Conservation (phyloP, 106 monocot species). For the Dioscorea dumetorum region DNA sequence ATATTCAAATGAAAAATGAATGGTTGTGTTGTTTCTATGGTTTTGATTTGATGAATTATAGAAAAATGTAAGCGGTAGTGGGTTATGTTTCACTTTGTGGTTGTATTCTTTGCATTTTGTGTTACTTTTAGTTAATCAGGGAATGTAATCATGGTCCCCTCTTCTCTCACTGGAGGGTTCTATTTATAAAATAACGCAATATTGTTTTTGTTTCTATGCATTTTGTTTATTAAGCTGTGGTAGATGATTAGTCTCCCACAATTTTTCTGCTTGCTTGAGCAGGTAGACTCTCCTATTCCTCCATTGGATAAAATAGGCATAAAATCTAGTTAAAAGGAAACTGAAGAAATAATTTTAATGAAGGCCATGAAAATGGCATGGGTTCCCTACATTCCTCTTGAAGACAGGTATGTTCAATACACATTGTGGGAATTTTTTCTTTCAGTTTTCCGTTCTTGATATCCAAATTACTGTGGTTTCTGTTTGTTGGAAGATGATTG, state of each 20-base stretch:
- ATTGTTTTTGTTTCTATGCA: neutral
- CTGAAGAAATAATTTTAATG: conserved; percentile 94
- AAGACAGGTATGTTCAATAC: conserved; percentile 36
- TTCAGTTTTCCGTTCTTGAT: no score
- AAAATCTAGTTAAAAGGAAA: conserved; percentile 82
- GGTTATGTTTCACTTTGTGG: no score
- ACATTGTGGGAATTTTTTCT: neutral
- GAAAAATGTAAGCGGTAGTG: no score
- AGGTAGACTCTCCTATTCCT: conserved; percentile 91
- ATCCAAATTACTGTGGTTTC: neutral
- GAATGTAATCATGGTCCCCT: no score
- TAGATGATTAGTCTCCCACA: neutral
- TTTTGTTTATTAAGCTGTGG: neutral
- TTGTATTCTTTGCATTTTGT: no score
- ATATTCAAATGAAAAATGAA: no score
- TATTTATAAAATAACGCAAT: neutral
- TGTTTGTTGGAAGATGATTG: neutral
- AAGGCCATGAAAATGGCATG: conserved; percentile 96
- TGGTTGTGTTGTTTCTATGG: no score
- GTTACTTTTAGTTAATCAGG: no score
- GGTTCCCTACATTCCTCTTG: conserved; percentile 92
- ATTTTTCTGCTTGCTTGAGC: neutral
- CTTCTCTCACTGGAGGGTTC: neutral
- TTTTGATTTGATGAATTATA: no score
- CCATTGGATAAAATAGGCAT: conserved; percentile 94